These are phyloP conservation scores for Amesomyces nigricolor DNA, from an alignment of 2,329 filamentous ascomycete species.

Conservation along the genomic window DNA sequence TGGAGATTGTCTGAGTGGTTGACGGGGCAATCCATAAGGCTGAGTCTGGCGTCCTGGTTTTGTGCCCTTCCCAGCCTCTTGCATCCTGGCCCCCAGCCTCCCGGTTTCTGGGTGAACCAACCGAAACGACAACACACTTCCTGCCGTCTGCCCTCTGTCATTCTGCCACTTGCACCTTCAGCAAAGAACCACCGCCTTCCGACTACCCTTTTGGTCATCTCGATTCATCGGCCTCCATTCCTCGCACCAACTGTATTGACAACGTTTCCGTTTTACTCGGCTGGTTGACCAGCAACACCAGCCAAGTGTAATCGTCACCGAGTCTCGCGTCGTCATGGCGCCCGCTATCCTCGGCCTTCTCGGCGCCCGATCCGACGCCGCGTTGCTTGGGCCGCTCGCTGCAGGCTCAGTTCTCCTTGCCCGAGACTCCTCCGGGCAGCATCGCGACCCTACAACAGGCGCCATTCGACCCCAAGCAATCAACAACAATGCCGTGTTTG, in stretches of 20 bases:
- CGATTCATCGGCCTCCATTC: background rate
- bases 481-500: constrained; percentile 69
- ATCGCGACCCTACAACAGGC: constrained; percentile 41
- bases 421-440: constrained; percentile 34
- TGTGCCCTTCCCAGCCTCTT: constrained; percentile 3
- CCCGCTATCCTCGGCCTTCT: constrained; percentile 36
- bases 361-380: constrained; percentile 27
- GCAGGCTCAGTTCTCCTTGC: constrained; percentile 40
- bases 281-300: constrained; percentile 27
- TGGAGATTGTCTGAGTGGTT: background rate
- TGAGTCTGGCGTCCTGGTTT: background rate
- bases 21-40: constrained; percentile 3
- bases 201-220: background rate
- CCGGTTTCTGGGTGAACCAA: constrained; percentile 27
- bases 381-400: constrained; percentile 38
- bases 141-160: background rate
- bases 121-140: constrained; percentile 9
- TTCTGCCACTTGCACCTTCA: constrained; percentile 1
- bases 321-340: constrained; percentile 31
- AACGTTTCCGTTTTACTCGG: constrained; percentile 14
- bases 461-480: constrained; percentile 50
- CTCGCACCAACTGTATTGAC: constrained; percentile 2
- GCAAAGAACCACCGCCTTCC: background rate
- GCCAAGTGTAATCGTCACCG: constrained; percentile 15
- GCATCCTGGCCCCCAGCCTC: constrained; percentile 16